phyloP scores from a whole-genome alignment of 352 stramenopile species.

The Paralagenidium karlingii region DNA sequence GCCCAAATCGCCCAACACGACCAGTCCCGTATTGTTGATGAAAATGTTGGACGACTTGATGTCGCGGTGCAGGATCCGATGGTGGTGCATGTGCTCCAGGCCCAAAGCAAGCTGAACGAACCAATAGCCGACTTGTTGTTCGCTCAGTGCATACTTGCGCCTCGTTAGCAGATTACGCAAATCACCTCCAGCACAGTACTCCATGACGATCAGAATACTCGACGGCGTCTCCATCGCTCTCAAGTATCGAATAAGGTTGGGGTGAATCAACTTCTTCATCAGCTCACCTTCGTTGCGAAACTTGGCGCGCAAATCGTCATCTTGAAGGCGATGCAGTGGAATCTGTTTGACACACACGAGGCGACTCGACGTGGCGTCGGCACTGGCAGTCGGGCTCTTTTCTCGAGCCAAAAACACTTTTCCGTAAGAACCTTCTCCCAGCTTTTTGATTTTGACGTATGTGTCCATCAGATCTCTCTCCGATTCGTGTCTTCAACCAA shows the following conservation, averaged over 20 bases:
- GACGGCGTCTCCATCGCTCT: constrained; percentile 24
- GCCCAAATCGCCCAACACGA: constrained; percentile 85
- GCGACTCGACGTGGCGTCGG: too few relatives aligned
- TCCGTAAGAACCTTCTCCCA: constrained; percentile 86
- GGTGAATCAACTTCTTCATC: constrained; percentile 77
- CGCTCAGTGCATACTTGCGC: constrained; percentile 19
- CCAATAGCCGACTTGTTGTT: constrained; percentile 83
- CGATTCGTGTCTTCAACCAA: too few relatives aligned
- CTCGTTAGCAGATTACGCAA: constrained; percentile 18
- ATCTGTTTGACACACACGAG: constrained; percentile 86
- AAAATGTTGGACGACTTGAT: constrained; percentile 89
- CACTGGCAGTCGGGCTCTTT: constrained; percentile 32
- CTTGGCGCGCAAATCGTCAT: constrained; percentile 4
- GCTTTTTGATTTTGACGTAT: constrained; percentile 38
- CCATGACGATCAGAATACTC: constrained; percentile 75
- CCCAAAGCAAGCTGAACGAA: constrained; percentile 85
- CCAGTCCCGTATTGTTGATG: constrained; percentile 29
- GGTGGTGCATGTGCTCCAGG: constrained; percentile 81
- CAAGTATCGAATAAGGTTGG: constrained; percentile 87
- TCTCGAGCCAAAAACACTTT: constrained; percentile 85
- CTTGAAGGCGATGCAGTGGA: constrained; percentile 25
- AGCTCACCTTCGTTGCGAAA: constrained; percentile 36
- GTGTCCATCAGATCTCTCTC: constrained; percentile 20
- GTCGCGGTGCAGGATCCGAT: constrained; percentile 74
- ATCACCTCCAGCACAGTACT: constrained; percentile 82